phyloP scores from a whole-genome alignment of 2,329 filamentous ascomycete species.

The Alternaria ventricosa region DNA sequence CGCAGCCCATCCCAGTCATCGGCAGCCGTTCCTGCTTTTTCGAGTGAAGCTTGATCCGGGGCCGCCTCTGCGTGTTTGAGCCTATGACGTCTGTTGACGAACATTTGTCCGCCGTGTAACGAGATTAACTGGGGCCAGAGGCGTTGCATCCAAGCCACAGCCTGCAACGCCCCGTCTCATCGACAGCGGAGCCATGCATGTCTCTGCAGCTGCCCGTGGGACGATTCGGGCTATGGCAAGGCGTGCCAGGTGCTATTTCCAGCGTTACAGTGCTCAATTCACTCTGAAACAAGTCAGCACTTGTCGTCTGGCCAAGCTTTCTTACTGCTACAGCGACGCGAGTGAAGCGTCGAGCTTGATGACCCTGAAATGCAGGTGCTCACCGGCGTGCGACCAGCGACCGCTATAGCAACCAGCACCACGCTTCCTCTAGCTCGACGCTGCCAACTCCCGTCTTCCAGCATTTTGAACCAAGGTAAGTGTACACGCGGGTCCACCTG shows the following conservation, averaged over 20 bases:
- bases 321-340: not conserved
- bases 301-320: slow-evolving; percentile 9
- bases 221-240: not conserved
- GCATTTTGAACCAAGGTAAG: not conserved
- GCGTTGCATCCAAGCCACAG: not conserved
- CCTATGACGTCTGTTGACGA: slow-evolving; percentile 3
- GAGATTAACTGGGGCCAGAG: not conserved
- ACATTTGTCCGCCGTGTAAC: not conserved
- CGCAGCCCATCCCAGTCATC: not conserved
- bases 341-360: not conserved
- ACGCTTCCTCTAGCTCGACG: not conserved
- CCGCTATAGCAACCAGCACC: not conserved
- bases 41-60: not conserved
- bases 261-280: not conserved
- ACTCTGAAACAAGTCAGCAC: slow-evolving; percentile 7
- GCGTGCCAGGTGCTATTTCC: slow-evolving; percentile 1
- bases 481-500: slow-evolving; percentile 4
- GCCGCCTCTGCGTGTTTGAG: not conserved
- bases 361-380: not conserved
- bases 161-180: not conserved
- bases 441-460: not conserved
- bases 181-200: not conserved
- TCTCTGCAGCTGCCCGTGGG: not conserved
- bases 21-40: not conserved
- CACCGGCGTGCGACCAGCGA: not conserved